These are phyloP conservation scores for Corynespora cassiicola DNA, from an alignment of 2,329 filamentous ascomycete genomes.

Conservation along the genomic window DNA sequence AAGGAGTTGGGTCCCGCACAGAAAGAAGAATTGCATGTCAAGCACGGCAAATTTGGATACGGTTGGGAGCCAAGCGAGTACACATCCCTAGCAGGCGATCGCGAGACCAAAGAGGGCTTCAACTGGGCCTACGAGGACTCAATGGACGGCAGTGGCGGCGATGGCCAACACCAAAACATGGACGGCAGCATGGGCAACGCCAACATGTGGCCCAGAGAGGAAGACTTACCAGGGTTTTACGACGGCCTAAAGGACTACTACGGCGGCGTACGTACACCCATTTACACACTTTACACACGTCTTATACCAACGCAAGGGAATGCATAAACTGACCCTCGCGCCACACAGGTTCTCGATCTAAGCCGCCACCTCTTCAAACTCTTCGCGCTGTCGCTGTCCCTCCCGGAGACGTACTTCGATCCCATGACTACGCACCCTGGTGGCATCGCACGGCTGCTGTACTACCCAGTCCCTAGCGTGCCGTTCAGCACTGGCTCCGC, in stretches of 20 bases:
- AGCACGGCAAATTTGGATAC: slow-evolving; percentile 46
- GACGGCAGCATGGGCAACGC: slow-evolving; percentile 45
- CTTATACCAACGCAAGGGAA: neutral
- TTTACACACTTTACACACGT: neutral
- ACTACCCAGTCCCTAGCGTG: slow-evolving; percentile 42
- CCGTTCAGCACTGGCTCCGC: slow-evolving; percentile 11
- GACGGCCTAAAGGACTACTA: slow-evolving; percentile 47
- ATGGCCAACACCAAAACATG: slow-evolving; percentile 50
- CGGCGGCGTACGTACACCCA: slow-evolving; percentile 36
- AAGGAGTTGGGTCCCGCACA: slow-evolving; percentile 35
- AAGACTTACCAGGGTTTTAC: slow-evolving; percentile 49
- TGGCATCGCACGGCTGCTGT: slow-evolving; percentile 48
- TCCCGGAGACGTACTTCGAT: slow-evolving; percentile 50
- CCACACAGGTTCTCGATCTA: slow-evolving; percentile 39
- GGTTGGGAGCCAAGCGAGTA: slow-evolving; percentile 52
- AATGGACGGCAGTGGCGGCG: slow-evolving; percentile 48
- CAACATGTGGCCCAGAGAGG: slow-evolving; percentile 49
- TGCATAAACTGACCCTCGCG: neutral
- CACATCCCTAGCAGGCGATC: slow-evolving; percentile 48
- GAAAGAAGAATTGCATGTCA: slow-evolving; percentile 49
- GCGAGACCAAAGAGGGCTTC: slow-evolving; percentile 51
- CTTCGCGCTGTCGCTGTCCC: slow-evolving; percentile 47
- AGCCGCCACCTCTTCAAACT: slow-evolving; percentile 50
- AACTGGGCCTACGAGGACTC: slow-evolving; percentile 52
- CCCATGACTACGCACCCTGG: slow-evolving; percentile 49